These are phyloP conservation scores for Leccinum variicolor DNA, from an alignment of 768 basidiomycete species.

Conservation along the genomic window DNA sequence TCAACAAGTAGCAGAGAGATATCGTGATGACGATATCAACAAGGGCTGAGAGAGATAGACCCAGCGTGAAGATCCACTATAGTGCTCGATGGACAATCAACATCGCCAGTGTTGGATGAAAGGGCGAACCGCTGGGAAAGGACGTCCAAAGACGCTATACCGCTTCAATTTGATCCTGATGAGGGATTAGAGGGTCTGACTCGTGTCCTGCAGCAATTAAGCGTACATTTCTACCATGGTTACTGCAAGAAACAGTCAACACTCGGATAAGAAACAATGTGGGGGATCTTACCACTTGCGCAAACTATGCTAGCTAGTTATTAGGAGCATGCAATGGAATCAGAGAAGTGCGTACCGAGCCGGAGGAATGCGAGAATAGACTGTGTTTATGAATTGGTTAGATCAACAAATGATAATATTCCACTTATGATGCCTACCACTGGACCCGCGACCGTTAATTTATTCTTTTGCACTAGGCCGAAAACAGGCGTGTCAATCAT, in stretches of 20 bases:
- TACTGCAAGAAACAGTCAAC: constrained; percentile 11
- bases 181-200: background rate
- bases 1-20: constrained; percentile 41
- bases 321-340: background rate
- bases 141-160: constrained; percentile 6
- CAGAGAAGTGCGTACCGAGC: constrained; percentile 8
- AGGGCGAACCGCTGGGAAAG: constrained; percentile 11
- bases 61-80: constrained; percentile 46
- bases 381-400: constrained; percentile 8
- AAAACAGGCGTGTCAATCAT: background rate
- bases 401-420: background rate
- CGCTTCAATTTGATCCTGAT: constrained; percentile 11
- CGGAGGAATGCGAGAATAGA: constrained; percentile 15
- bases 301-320: constrained; percentile 5
- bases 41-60: constrained; percentile 42
- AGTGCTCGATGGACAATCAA: background rate
- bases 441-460: constrained; percentile 9
- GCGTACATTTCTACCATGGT: constrained; percentile 22
- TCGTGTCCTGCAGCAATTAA: background rate
- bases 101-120: background rate
- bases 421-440: constrained; percentile 10
- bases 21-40: constrained; percentile 46
- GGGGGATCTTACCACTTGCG: constrained; percentile 15
- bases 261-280: background rate
- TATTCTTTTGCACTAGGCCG: constrained; percentile 13